phyloP scores from a whole-genome alignment of 148 eudicot genomes.

The Spergularia marina region DNA sequence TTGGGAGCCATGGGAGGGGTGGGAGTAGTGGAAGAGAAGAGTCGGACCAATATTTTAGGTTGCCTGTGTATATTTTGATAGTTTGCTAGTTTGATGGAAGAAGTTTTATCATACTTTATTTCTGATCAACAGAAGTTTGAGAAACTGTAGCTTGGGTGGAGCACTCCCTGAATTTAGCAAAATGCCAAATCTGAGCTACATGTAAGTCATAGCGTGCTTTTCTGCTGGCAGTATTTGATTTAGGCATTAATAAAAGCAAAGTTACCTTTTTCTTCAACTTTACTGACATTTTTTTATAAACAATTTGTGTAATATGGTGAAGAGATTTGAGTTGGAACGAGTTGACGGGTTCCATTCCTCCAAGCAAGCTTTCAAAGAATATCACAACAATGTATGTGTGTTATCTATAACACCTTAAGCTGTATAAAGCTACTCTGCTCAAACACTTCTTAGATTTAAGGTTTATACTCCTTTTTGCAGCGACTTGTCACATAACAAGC shows the following conservation, averaged over 20 bases:
- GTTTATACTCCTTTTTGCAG: constrained; percentile 35
- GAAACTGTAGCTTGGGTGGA: constrained; percentile 84
- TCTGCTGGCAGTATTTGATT: background rate
- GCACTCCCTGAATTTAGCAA: constrained; percentile 68
- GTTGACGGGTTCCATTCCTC: constrained; percentile 67
- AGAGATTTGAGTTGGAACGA: constrained; percentile 83
- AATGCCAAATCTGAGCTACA: constrained; percentile 54
- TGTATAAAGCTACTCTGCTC: background rate
- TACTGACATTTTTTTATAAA: constrained; percentile 6
- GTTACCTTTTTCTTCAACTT: background rate
- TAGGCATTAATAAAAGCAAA: background rate
- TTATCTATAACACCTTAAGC: constrained; percentile 1
- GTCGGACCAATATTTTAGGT: no score
- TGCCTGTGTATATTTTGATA: background rate
- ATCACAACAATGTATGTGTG: constrained; percentile 78
- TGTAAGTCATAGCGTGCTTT: constrained; percentile 47
- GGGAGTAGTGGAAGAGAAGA: no score
- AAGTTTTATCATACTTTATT: constrained; percentile 8
- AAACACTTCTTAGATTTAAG: background rate
- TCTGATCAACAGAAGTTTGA: constrained; percentile 67
- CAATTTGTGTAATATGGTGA: constrained; percentile 19
- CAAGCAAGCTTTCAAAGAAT: constrained; percentile 51
- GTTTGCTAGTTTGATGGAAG: background rate
- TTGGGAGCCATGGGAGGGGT: no score
- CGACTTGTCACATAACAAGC: constrained; percentile 57